Evolutionary conservation across 139 green algal species (phyloP), one percentile per base, ranked within the genome.

Genomic region (Picochlorum sp.): DNA sequence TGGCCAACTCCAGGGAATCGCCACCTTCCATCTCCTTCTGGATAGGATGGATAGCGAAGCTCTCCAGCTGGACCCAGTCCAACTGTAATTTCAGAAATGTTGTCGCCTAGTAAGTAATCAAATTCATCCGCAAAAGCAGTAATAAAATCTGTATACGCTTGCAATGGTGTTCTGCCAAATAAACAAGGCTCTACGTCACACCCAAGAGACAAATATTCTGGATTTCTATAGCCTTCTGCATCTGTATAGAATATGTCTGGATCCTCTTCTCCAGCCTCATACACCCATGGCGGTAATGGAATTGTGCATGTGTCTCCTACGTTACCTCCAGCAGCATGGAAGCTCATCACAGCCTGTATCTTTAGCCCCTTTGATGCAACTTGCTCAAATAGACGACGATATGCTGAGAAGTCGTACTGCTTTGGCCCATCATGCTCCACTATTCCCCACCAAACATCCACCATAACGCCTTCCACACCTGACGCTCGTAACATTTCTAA

Each of bases 211-310:
- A 99, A 60, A 77, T 84, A 98, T 72, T 99, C 93, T 39, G 69
- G 65, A 76, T 98, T 99, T 22, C 90, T 73, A 35, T 77, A 61
- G 14, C 89, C 85, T 13, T 68, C 53, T 65, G 76, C 75, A 72
- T 99, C 93, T 16, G 89, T 98, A 77, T 89, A 99, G 43, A 90
- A 95, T 39, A 99, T 88, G 65, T 99, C 91, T 9, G 81, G 81
- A 61, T 97, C 83, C 31, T 68, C 59, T 30, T 92, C 79, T 4
- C 84, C 89, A 20, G 88, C 82, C n/a, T 93, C 80, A 37, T 89
- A 54, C 28, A 99, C 83, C 93, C 93, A 99, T n/a, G 70, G 69
- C 0, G 93, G 93, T 64, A 99, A 73, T 16, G 86, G 74, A 40
- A 98, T 93, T 50, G 82, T 85, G 68, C 87, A 95, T 28, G 84